Evolutionary conservation across 2,329 filamentous ascomycete species (phyloP).

Genomic region (Claviceps quebecensis): DNA sequence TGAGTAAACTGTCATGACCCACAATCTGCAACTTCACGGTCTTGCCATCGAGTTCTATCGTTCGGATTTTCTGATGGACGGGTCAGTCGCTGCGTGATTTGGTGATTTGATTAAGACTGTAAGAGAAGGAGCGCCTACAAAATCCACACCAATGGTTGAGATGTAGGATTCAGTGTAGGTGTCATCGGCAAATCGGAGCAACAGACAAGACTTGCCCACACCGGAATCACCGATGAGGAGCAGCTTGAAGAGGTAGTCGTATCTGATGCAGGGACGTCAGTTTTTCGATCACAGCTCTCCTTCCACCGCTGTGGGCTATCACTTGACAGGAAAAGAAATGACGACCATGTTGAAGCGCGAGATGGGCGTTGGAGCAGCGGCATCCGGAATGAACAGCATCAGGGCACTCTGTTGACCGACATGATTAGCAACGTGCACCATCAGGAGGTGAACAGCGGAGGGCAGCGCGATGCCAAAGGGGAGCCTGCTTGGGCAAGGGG

Average conservation of each 20-base stretch:
- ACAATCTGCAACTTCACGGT: slow-evolving; percentile 99
- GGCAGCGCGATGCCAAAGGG: slow-evolving; percentile 12
- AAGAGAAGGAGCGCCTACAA: slow-evolving; percentile 50
- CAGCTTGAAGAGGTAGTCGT: slow-evolving; percentile 99
- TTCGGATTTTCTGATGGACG: slow-evolving; percentile 79
- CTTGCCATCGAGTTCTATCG: slow-evolving; percentile 98
- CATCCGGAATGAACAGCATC: neutral
- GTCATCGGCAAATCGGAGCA: slow-evolving; percentile 95
- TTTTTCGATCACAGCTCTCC: neutral
- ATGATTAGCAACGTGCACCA: slow-evolving; percentile 5
- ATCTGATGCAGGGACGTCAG: slow-evolving; percentile 45
- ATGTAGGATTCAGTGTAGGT: slow-evolving; percentile 99
- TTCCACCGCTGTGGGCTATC: neutral
- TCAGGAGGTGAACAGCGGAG: slow-evolving; percentile 14
- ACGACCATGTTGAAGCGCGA: neutral
- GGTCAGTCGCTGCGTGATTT: slow-evolving; percentile 7
- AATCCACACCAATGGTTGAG: slow-evolving; percentile 98
- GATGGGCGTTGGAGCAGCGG: neutral
- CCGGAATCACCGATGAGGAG: slow-evolving; percentile 99
- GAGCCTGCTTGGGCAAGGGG: slow-evolving; percentile 20
- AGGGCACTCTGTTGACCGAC: slow-evolving; percentile 2
- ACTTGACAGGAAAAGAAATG: neutral
- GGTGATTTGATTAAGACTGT: neutral
- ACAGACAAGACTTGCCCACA: slow-evolving; percentile 98
- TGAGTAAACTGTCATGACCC: slow-evolving; percentile 25